A percentile compares a stretch with the other conserved stretches of the same genome.
Evolutionary conservation across 345 rosid genomes (phyloP).

Genomic region (Pelargonium nanum): DNA sequence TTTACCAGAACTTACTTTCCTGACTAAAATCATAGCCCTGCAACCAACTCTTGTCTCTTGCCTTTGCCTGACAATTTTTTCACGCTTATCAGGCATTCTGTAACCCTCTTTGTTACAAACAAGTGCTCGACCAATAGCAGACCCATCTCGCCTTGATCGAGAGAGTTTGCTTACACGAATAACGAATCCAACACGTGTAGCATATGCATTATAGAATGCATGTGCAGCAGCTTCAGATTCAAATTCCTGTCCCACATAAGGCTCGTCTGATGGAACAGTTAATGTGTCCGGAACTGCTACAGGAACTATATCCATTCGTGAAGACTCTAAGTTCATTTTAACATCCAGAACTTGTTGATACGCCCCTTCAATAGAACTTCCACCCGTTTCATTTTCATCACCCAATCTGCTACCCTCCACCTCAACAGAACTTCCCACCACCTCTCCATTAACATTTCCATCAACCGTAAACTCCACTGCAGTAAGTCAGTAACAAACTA

Average conservation of each 20-base stretch:
- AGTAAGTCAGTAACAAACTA: constrained; percentile 4
- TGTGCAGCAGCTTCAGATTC: constrained; percentile 93
- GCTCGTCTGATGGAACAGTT: constrained; percentile 45
- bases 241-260: constrained; percentile 77
- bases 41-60: constrained; percentile 97
- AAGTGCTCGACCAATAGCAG: constrained; percentile 91
- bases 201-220: constrained; percentile 83
- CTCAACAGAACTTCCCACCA: constrained; percentile 32
- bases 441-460: constrained; percentile 42
- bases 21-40: constrained; percentile 95
- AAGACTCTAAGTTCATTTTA: constrained; percentile 39
- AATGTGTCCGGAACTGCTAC: constrained; percentile 22
- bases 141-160: constrained; percentile 87
- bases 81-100: constrained; percentile 87
- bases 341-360: constrained; percentile 28
- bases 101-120: constrained; percentile 96
- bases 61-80: constrained; percentile 88
- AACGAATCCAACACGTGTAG: constrained; percentile 71
- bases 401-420: constrained; percentile 24
- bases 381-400: constrained; percentile 41
- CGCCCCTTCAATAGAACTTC: constrained; percentile 34
- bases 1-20: constrained; percentile 78
- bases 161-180: constrained; percentile 97
- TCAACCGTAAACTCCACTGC: constrained; percentile 79
- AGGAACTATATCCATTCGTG: constrained; percentile 21